A percentile compares a stretch with the other conserved stretches of the same genome.
Conservation (phyloP, 345 rosid genomes). For the Dimocarpus longan region DNA sequence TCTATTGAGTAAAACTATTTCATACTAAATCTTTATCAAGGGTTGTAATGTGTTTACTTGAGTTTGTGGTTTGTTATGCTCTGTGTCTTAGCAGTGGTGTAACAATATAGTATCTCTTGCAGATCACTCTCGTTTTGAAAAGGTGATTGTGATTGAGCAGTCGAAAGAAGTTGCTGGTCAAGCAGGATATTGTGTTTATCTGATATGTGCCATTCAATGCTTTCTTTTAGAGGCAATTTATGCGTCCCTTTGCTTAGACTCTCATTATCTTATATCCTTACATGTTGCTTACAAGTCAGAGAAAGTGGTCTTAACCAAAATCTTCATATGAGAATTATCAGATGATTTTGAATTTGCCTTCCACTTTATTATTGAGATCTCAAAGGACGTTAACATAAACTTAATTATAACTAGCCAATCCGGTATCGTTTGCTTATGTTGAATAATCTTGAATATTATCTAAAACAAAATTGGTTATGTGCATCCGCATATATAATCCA, state of each 20-base stretch:
- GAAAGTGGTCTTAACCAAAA: not conserved
- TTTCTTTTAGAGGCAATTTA: not conserved
- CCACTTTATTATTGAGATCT: not conserved
- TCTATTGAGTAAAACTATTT: not conserved
- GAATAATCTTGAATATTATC: not conserved
- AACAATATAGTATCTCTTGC: conserved; percentile 20
- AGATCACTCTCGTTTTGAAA: conserved; percentile 63
- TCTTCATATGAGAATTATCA: not conserved
- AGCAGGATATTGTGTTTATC: conserved; percentile 21
- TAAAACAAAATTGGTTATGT: not conserved
- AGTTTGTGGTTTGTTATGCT: not conserved
- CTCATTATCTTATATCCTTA: not conserved
- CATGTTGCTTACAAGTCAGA: not conserved
- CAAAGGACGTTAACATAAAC: not conserved
- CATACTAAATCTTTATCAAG: not conserved
- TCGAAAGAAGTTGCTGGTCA: conserved; percentile 50
- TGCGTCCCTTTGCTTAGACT: not conserved
- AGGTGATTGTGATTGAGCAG: conserved; percentile 61
- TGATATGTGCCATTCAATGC: not conserved
- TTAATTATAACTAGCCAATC: not conserved
- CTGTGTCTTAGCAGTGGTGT: not conserved
- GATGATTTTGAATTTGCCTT: not conserved
- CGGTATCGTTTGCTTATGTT: not conserved
- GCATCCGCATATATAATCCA: not conserved
- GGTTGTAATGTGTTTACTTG: not conserved